Conservation (phyloP, 2,329 filamentous ascomycete species). For the Westerdykella sp. region DNA sequence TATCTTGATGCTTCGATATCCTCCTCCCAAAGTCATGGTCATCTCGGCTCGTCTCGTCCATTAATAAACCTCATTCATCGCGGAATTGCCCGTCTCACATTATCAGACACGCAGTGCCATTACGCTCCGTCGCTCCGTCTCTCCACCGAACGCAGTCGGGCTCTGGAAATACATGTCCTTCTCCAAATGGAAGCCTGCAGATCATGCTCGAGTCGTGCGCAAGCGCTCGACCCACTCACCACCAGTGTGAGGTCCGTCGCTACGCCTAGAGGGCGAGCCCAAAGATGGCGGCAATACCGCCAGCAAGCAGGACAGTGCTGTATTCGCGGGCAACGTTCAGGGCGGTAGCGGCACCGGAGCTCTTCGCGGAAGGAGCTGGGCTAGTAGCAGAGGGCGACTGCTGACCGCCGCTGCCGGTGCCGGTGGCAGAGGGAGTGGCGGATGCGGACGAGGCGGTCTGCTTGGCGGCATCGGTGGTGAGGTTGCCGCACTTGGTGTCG, state of each 20-base stretch:
- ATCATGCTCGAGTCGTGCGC: neutral
- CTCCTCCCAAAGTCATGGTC: too few species aligned
- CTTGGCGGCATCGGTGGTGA: conserved; percentile 31
- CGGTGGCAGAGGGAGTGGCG: conserved; percentile 23
- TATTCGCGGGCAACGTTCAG: conserved; percentile 44
- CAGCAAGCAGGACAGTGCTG: conserved; percentile 48
- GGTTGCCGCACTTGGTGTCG: conserved; percentile 47
- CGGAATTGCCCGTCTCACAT: too few species aligned
- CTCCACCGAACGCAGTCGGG: too few species aligned
- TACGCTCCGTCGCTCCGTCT: too few species aligned
- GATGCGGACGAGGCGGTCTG: conserved; percentile 10
- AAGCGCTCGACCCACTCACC: neutral
- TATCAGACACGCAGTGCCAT: too few species aligned
- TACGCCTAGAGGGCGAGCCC: conserved; percentile 50
- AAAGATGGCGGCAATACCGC: conserved; percentile 51
- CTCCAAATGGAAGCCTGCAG: neutral
- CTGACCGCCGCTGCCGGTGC: conserved; percentile 14
- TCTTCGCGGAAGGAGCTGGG: conserved; percentile 19
- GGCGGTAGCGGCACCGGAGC: conserved; percentile 42
- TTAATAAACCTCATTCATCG: too few species aligned
- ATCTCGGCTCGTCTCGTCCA: too few species aligned
- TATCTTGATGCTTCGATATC: too few species aligned
- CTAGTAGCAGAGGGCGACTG: conserved; percentile 24
- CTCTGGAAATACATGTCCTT: too few species aligned
- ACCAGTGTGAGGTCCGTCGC: neutral